Evolutionary conservation across 2,329 filamentous ascomycete species (phyloP).

Genomic region (Colletotrichum simmondsii): DNA sequence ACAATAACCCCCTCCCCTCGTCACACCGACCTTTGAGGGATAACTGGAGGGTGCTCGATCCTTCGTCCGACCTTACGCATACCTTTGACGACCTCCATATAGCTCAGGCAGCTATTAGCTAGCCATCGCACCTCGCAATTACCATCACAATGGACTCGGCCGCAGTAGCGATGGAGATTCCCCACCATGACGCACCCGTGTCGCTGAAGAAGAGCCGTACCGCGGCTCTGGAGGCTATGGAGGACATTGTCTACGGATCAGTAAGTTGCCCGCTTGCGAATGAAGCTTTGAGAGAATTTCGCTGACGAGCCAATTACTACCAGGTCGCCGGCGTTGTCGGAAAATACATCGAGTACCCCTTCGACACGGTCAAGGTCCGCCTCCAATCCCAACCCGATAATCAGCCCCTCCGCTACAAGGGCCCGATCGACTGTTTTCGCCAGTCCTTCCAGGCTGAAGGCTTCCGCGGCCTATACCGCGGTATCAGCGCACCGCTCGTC

Average conservation of each 20-base stretch:
- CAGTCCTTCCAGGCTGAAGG: constrained; percentile 86
- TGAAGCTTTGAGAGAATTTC: not conserved
- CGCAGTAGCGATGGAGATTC: constrained; percentile 31
- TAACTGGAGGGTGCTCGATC: not conserved
- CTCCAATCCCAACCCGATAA: constrained; percentile 94
- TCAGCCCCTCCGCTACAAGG: constrained; percentile 82
- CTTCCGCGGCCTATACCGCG: constrained; percentile 85
- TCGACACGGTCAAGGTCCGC: constrained; percentile 97
- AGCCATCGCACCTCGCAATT: not conserved
- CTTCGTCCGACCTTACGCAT: not conserved
- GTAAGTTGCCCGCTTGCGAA: constrained; percentile 57
- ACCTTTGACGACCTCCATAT: not conserved
- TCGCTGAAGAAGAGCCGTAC: constrained; percentile 40
- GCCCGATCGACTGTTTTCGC: constrained; percentile 92
- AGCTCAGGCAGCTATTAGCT: constrained; percentile 8
- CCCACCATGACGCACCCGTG: constrained; percentile 31
- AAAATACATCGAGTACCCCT: constrained; percentile 98
- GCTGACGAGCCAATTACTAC: constrained; percentile 10
- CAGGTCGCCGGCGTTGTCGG: constrained; percentile 86
- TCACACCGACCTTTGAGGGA: constrained; percentile 17
- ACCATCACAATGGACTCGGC: constrained; percentile 30
- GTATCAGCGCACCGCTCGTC: constrained; percentile 89
- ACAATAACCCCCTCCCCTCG: not conserved
- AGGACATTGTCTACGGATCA: constrained; percentile 91
- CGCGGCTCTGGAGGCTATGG: constrained; percentile 73